Evolutionary conservation across 345 rosid species (phyloP).

Genomic region (Eucalyptus tenuipes): DNA sequence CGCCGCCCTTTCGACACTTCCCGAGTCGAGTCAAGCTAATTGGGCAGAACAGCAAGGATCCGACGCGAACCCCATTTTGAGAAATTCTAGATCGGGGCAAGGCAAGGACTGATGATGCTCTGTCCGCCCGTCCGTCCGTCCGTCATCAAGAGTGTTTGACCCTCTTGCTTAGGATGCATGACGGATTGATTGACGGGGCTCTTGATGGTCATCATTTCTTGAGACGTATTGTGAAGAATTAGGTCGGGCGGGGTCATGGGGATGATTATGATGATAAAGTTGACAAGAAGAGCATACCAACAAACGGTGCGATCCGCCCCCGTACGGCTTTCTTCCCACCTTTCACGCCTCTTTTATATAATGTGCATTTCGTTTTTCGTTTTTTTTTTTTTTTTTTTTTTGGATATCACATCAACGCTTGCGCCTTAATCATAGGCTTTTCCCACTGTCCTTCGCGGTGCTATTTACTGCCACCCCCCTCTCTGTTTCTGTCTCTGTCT

Average conservation of each 20-base stretch:
- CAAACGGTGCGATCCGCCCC: background rate
- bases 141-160: background rate
- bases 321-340: background rate
- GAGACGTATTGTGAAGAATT: background rate
- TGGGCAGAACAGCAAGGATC: background rate
- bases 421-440: conserved; percentile 22
- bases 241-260: background rate
- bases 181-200: background rate
- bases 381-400: background rate
- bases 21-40: background rate
- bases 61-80: background rate
- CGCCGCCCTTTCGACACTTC: background rate
- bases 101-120: background rate
- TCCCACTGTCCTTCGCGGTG: background rate
- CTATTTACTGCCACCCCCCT: background rate
- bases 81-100: background rate
- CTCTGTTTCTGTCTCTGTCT: background rate
- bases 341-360: background rate
- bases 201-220: background rate
- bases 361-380: background rate
- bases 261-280: background rate
- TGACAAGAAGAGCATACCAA: background rate
- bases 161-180: background rate
- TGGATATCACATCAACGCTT: background rate
- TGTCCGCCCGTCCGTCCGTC: background rate